Evolutionary conservation across 2,329 filamentous ascomycete genomes (phyloP), one percentile per base, ranked within the genome.

Genomic region (Diaporthe velutina): DNA sequence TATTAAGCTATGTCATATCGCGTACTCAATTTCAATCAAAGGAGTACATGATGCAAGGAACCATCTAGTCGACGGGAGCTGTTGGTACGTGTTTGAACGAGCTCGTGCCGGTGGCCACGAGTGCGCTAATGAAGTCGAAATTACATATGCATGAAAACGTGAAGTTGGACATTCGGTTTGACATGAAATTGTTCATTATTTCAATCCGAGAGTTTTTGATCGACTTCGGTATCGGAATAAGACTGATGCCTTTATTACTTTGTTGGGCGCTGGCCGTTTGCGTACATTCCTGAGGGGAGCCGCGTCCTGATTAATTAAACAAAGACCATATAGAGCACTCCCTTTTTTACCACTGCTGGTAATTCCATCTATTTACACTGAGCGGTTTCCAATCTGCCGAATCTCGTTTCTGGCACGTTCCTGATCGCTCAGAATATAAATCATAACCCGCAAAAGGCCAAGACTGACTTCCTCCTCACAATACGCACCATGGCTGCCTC

Each of bases 241-340:
- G 38, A 30, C 25, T 25, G 15, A 30, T 22, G 3, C 28, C 38
- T 15, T 64, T 9, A 54, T 54, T 7, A 30, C 60, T 66, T 48
- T 66, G 40, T 66, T 33, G 28, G 19, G 13, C 19, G 17, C 28
- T 66, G 40, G 42, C 60, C 60, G 60, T 50, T 66, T 66, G 64
- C 64, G 45, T 67, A 25, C 30, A 67, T 35, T 52, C n/a, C 22
- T 12, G 6, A 28, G 8, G 28, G 7, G 19, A 52, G 45, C 33
- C 42, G n/a, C n/a, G 22, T 25, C 35, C 45, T n/a, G 9, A 13
- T 19, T 35, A 15, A 13, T 19, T 35, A 33, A 48, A 67, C 45
- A 67, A 52, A 67, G 30, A 9, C 45, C 12, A 28, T 5, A 35
- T 8, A 13, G 22, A 35, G 45, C 15, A 19, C 4, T 19, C 19